These are phyloP conservation scores for Parasitella parasitica DNA, from an alignment of 371 early-diverging fungal species.

Conservation along the genomic window DNA sequence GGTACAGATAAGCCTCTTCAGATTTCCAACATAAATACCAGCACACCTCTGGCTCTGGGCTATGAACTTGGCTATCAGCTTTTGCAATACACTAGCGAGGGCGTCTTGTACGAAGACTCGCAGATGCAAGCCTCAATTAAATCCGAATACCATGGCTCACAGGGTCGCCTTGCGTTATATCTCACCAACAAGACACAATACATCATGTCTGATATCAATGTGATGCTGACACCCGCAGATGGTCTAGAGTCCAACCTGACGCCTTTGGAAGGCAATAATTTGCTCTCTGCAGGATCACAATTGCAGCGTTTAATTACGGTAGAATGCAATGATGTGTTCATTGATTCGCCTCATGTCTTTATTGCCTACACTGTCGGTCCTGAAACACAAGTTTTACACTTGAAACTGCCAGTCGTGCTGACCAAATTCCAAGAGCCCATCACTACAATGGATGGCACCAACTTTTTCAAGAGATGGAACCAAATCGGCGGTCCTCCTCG, in stretches of 20 bases:
- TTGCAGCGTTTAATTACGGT: conserved; percentile 75
- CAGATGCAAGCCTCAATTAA: conserved; percentile 87
- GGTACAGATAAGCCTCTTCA: background rate
- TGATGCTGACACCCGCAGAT: conserved; percentile 25
- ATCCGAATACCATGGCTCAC: conserved; percentile 82
- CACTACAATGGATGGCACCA: conserved; percentile 65
- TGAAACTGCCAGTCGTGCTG: conserved; percentile 78
- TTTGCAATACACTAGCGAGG: conserved; percentile 69
- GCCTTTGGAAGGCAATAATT: background rate
- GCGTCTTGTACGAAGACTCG: conserved; percentile 87
- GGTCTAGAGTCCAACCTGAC: conserved; percentile 4
- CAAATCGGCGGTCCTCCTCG: conserved; percentile 89
- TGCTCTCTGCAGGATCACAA: conserved; percentile 58
- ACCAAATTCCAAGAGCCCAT: conserved; percentile 90
- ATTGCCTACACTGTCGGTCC: conserved; percentile 64
- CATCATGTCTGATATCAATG: conserved; percentile 16
- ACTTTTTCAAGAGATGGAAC: conserved; percentile 94
- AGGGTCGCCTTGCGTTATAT: conserved; percentile 85
- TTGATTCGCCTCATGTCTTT: conserved; percentile 60
- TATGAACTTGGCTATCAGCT: conserved; percentile 62
- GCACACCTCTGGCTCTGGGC: conserved; percentile 48
- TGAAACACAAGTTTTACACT: conserved; percentile 42
- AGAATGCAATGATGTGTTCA: conserved; percentile 63
- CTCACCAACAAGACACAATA: conserved; percentile 80
- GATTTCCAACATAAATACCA: conserved; percentile 14